These are phyloP conservation scores for Ceratobasidium sp. DNA, from an alignment of 1,284 basidiomycete species.

Conservation along the genomic window DNA sequence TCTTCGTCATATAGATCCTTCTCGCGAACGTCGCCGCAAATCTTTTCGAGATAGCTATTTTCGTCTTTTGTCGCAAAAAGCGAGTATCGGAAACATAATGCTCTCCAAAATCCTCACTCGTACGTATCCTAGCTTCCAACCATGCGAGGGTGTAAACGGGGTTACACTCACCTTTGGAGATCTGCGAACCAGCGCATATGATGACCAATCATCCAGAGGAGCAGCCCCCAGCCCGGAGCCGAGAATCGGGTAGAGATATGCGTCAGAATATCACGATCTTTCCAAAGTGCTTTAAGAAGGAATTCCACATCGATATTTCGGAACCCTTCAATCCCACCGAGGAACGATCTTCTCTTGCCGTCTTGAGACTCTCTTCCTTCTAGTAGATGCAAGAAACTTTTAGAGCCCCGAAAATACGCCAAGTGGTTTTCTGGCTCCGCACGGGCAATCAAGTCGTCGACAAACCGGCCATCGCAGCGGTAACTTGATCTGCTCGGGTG, in stretches of 20 bases:
- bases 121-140: neutral
- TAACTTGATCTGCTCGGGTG: too few species aligned
- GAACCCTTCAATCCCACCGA: too few species aligned
- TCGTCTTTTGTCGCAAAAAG: neutral
- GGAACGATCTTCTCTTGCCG: too few species aligned
- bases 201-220: neutral
- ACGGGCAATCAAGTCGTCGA: too few species aligned
- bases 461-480: too few species aligned
- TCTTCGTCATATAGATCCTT: too few species aligned
- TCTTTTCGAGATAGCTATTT: neutral
- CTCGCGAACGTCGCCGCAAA: neutral
- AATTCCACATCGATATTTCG: neutral
- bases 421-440: too few species aligned
- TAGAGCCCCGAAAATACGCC: too few species aligned
- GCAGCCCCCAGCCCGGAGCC: neutral
- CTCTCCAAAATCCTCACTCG: neutral
- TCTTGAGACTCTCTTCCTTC: too few species aligned
- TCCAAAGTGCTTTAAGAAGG: slow-evolving; percentile 9
- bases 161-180: neutral
- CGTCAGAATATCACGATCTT: neutral
- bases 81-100: neutral
- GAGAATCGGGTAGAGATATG: neutral
- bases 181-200: neutral
- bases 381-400: too few species aligned
- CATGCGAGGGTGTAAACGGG: neutral